Evolutionary conservation across 768 basidiomycete species (phyloP).

Genomic region (Russula griseocarnosa): DNA sequence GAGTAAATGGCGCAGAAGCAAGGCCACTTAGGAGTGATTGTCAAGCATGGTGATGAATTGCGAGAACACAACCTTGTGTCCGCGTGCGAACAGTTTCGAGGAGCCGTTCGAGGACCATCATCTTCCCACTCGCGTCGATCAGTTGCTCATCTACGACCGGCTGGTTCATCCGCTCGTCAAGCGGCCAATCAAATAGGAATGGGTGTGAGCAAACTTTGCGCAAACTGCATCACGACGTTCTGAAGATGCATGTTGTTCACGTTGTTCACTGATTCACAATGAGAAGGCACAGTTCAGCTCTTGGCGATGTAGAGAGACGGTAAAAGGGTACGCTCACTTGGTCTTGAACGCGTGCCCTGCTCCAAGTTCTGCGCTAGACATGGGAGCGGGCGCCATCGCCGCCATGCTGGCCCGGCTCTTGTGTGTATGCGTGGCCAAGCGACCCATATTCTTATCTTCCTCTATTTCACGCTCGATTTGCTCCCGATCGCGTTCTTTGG

Average conservation of each 20-base stretch:
- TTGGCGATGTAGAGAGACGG: background rate
- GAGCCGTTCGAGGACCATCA: constrained; percentile 91
- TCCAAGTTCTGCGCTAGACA: constrained; percentile 52
- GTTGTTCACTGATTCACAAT: constrained; percentile 61
- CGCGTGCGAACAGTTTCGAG: constrained; percentile 72
- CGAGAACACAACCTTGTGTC: constrained; percentile 85
- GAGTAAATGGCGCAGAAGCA: constrained; percentile 9
- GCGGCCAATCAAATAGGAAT: constrained; percentile 82
- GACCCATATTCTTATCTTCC: constrained; percentile 48
- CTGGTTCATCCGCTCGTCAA: constrained; percentile 55
- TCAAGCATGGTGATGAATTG: constrained; percentile 95
- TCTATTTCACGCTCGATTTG: constrained; percentile 43
- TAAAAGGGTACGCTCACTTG: constrained; percentile 11
- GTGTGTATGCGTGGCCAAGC: constrained; percentile 12
- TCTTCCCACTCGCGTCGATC: constrained; percentile 88
- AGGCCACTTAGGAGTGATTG: background rate
- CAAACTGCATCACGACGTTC: constrained; percentile 91
- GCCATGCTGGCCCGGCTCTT: background rate
- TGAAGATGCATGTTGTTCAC: constrained; percentile 93
- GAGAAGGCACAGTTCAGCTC: background rate
- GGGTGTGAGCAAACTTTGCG: constrained; percentile 96
- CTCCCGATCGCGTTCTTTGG: constrained; percentile 35
- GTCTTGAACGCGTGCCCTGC: constrained; percentile 54
- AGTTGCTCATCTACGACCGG: constrained; percentile 73
- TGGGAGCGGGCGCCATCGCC: background rate